phyloP scores from a whole-genome alignment of 129 eudicot genomes.

The Gnaphalium uliginosum region DNA sequence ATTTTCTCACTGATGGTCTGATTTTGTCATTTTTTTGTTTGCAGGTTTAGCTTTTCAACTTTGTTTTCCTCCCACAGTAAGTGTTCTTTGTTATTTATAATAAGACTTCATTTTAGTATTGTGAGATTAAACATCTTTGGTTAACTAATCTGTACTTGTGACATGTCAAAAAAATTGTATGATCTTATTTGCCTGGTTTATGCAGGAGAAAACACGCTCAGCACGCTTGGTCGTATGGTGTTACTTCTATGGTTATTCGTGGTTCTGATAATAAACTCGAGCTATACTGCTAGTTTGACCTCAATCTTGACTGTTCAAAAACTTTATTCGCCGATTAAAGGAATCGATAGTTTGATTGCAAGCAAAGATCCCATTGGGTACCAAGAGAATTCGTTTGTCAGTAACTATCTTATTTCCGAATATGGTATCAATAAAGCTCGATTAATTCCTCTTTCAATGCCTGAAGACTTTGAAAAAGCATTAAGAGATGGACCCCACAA shows the following conservation, averaged over 20 bases:
- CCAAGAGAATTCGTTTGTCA: slow-evolving; percentile 63
- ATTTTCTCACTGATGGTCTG: background rate
- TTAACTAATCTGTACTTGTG: background rate
- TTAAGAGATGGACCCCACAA: slow-evolving; percentile 53
- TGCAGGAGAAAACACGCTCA: slow-evolving; percentile 71
- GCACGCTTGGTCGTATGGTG: slow-evolving; percentile 68
- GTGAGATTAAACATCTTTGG: background rate
- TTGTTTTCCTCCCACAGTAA: slow-evolving; percentile 69
- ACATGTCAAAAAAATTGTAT: background rate
- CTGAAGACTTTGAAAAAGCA: slow-evolving; percentile 59
- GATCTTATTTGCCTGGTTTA: slow-evolving; percentile 20
- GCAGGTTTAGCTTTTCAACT: slow-evolving; percentile 94
- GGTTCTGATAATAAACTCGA: slow-evolving; percentile 74
- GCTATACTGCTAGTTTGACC: slow-evolving; percentile 78
- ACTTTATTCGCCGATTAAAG: slow-evolving; percentile 64
- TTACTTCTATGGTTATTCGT: slow-evolving; percentile 70
- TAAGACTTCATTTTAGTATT: background rate
- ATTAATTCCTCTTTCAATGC: slow-evolving; percentile 56
- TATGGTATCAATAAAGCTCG: slow-evolving; percentile 51
- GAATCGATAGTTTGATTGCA: slow-evolving; percentile 57
- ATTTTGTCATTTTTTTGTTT: background rate
- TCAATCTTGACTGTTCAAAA: slow-evolving; percentile 74
- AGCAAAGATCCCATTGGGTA: slow-evolving; percentile 68
- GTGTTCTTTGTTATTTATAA: slow-evolving; percentile 22
- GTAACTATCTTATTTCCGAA: slow-evolving; percentile 51